These are phyloP conservation scores for Suhomyces maxii DNA, from an alignment of 1,139 yeast genomes.

Conservation along the genomic window DNA sequence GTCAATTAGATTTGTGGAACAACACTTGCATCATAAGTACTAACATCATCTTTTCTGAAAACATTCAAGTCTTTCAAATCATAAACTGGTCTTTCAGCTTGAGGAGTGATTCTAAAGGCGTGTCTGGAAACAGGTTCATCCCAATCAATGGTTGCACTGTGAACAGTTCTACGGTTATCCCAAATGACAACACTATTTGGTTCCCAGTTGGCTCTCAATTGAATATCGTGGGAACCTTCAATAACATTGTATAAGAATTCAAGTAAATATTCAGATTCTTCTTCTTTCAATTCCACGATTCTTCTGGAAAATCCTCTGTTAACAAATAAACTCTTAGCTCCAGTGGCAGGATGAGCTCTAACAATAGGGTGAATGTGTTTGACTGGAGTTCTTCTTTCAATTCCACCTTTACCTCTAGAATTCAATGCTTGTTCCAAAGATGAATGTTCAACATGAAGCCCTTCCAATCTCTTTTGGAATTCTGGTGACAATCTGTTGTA, in stretches of 20 bases:
- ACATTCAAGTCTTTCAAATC: constrained; percentile 31
- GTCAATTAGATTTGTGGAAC: background rate
- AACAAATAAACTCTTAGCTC: constrained; percentile 50
- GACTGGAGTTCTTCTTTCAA: constrained; percentile 43
- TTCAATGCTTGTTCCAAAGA: constrained; percentile 25
- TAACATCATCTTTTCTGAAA: constrained; percentile 27
- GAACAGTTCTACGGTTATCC: constrained; percentile 45
- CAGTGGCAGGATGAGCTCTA: constrained; percentile 59
- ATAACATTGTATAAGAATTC: constrained; percentile 50
- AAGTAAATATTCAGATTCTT: constrained; percentile 53
- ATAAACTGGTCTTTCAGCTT: constrained; percentile 45
- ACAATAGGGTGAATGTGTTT: constrained; percentile 54
- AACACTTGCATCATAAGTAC: constrained; percentile 15
- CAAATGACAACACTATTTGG: constrained; percentile 55
- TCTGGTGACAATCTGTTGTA: constrained; percentile 28
- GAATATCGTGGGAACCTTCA: constrained; percentile 51
- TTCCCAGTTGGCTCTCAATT: constrained; percentile 58
- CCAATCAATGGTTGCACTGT: constrained; percentile 45
- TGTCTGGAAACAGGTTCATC: constrained; percentile 43
- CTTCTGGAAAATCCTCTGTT: constrained; percentile 54
- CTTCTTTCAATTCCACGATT: constrained; percentile 55
- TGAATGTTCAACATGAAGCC: constrained; percentile 27
- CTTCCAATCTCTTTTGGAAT: constrained; percentile 24
- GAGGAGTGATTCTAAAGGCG: constrained; percentile 45
- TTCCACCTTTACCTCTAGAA: constrained; percentile 38